Evolutionary conservation across 257 asterid genomes (phyloP), one percentile per base, ranked within the genome.

Genomic region (Solanum piurae): DNA sequence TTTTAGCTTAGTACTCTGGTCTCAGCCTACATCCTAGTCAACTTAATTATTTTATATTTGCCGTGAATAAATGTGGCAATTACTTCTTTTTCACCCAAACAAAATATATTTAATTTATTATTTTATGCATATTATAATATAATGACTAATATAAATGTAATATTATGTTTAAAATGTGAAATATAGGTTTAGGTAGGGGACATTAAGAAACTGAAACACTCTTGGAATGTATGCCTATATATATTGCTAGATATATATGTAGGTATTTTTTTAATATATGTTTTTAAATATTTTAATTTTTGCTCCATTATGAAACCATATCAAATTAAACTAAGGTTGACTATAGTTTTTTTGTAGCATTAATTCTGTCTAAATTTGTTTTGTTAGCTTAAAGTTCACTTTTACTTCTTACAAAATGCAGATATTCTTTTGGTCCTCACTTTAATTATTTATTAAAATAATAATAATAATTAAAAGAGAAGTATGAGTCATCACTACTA

Each of bases 211-310:
- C 86, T 66, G 31, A 83, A 44, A 75, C 76, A 90, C 89, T 88
- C 89, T 83, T 75, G 87, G 90, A 88, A 88, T 88, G 89, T 88
- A 85, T 85, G 66, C 62, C 44, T 68, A 85, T 82, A 82, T 68
- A 85, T 82, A 82, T 73, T 71, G 49, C 14, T 58, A 85, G 68
- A 72, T 27, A 29, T 44, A 38, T 21, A 38, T 80, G 68, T 55
- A 55, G 68, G 60, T 72, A 14, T 60, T 27, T 21, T 71, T 68
- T 44, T 62, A 13, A 40, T 40, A 66, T 9, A 38, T 36, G 37
- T 31, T 46, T 46, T 4, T 68, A 16, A 76, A 42, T 42, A 68
- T 42, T 71, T 82, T 80, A 34, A 27, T 66, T 42, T 46, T 83
- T 71, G n/a, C 23, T 83, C 16, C 8, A 66, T 38, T 40, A 64